These are phyloP conservation scores for Pythium insidiosum DNA, from an alignment of 352 stramenopile genomes.

Conservation along the genomic window DNA sequence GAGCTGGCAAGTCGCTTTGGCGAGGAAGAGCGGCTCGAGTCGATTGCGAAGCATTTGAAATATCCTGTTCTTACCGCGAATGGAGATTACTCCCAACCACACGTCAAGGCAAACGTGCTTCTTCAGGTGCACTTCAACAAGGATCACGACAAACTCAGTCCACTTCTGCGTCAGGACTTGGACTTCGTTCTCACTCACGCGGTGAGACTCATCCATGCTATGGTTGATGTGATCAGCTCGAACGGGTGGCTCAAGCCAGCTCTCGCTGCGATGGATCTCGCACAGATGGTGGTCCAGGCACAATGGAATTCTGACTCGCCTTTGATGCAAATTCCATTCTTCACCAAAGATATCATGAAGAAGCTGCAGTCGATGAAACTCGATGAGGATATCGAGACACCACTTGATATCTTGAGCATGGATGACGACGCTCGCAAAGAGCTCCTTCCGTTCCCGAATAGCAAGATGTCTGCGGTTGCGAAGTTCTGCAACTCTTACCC, in stretches of 20 bases:
- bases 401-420: slow-evolving; percentile 86
- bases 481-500: slow-evolving; percentile 99
- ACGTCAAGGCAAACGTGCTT: slow-evolving; percentile 96
- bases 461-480: slow-evolving; percentile 96
- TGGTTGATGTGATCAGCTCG: slow-evolving; percentile 99
- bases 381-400: slow-evolving; percentile 70
- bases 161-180: slow-evolving; percentile 91
- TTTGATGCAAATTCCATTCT: slow-evolving; percentile 96
- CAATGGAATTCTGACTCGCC: slow-evolving; percentile 97
- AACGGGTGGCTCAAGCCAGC: slow-evolving; percentile 98
- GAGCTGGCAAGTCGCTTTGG: slow-evolving; percentile 89
- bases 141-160: slow-evolving; percentile 82
- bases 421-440: slow-evolving; percentile 90
- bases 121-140: slow-evolving; percentile 97
- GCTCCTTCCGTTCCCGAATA: slow-evolving; percentile 83
- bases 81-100: slow-evolving; percentile 88
- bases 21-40: slow-evolving; percentile 92
- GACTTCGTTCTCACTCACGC: slow-evolving; percentile 87
- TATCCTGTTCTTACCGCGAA: slow-evolving; percentile 86
- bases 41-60: slow-evolving; percentile 91
- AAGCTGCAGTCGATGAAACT: slow-evolving; percentile 47
- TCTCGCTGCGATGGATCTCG: slow-evolving; percentile 98
- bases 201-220: slow-evolving; percentile 93
- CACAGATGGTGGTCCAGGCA: slow-evolving; percentile 98
- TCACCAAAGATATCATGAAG: slow-evolving; percentile 86